Evolutionary conservation across 306 rosid species (phyloP).

Genomic region (Trichosanthes cucumerina): DNA sequence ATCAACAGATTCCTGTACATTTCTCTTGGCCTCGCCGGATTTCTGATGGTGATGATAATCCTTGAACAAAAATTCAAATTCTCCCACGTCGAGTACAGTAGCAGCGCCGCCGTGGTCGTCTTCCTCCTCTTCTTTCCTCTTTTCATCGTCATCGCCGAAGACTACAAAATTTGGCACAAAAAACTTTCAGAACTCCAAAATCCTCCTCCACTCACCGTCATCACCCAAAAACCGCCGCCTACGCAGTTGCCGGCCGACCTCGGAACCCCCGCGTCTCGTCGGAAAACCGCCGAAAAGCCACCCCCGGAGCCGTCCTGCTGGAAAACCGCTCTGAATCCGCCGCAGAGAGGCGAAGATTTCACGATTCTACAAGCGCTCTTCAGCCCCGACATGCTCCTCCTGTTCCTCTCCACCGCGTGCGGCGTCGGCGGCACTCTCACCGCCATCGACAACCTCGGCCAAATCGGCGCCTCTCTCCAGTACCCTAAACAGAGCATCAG

Average conservation of each 20-base stretch:
- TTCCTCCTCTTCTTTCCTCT: conserved; percentile 34
- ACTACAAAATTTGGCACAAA: conserved; percentile 20
- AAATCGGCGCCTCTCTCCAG: conserved; percentile 25
- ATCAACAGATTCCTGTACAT: conserved; percentile 36
- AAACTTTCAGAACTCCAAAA: not conserved
- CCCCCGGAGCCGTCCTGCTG: conserved; percentile 22
- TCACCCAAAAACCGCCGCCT: conserved; percentile 13
- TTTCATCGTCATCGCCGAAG: conserved; percentile 30
- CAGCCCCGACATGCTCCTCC: conserved; percentile 39
- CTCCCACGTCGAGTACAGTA: conserved; percentile 22
- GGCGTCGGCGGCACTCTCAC: conserved; percentile 49
- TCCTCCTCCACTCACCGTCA: conserved; percentile 13
- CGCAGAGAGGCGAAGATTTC: conserved; percentile 42
- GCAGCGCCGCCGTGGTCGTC: conserved; percentile 29
- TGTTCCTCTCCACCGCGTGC: conserved; percentile 33
- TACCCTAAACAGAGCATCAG: conserved; percentile 28
- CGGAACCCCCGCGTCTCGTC: not conserved
- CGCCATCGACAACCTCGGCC: conserved; percentile 44
- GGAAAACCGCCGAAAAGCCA: conserved; percentile 9
- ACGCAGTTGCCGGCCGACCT: not conserved
- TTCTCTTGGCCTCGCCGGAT: conserved; percentile 57
- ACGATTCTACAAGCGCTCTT: conserved; percentile 48
- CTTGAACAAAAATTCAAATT: conserved; percentile 19
- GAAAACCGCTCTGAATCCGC: conserved; percentile 31
- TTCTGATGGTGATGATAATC: conserved; percentile 46